A percentile compares a stretch with the other conserved stretches of the same genome.
Evolutionary conservation across 148 eudicot species (phyloP).

Genomic region (Fagopyrum esculentum): DNA sequence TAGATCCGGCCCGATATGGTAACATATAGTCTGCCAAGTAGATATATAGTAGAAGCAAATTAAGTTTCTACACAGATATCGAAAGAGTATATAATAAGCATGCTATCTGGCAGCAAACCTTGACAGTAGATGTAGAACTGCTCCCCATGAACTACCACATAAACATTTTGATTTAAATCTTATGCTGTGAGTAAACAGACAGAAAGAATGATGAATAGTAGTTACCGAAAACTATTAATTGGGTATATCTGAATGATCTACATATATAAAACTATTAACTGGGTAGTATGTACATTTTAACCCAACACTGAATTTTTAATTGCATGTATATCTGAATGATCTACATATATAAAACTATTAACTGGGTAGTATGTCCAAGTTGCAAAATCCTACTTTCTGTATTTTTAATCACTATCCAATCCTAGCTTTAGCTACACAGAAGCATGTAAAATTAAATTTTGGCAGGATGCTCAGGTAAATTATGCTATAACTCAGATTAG

Average conservation of each 20-base stretch:
- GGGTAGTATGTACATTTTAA: too few relatives aligned
- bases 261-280: too few relatives aligned
- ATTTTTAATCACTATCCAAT: not conserved
- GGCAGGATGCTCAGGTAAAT: not conserved
- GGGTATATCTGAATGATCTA: too few relatives aligned
- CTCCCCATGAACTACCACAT: too few relatives aligned
- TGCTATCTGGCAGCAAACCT: conserved; percentile 3
- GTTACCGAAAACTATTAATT: too few relatives aligned
- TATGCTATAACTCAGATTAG: not conserved
- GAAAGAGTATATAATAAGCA: not conserved
- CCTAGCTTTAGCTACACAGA: not conserved
- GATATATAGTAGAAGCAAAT: conserved; percentile 13
- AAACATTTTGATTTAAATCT: too few relatives aligned
- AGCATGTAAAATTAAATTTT: not conserved
- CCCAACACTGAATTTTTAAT: too few relatives aligned
- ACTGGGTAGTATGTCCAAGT: not conserved
- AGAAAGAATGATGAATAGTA: too few relatives aligned
- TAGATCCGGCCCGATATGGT: conserved; percentile 76
- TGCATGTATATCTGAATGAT: not conserved
- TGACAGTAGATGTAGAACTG: too few relatives aligned
- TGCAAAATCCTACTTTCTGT: not conserved
- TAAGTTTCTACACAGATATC: not conserved
- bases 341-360: not conserved
- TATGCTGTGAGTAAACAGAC: too few relatives aligned
- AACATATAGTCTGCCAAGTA: too few relatives aligned